These are phyloP conservation scores for Teunomyces kruisii DNA, from an alignment of 805 yeast species.

Conservation along the genomic window DNA sequence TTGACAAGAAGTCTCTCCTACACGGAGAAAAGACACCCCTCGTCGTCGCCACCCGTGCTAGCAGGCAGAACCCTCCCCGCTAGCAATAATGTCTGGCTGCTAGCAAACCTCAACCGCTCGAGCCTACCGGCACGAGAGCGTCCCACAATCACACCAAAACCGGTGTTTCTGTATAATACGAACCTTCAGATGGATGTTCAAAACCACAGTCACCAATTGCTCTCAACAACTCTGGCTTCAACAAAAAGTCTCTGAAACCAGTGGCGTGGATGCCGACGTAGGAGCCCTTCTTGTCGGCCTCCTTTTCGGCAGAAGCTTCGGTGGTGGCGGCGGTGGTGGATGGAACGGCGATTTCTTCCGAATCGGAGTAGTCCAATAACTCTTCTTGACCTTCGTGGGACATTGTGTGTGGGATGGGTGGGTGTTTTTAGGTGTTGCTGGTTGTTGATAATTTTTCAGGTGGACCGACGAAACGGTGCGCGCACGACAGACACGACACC, in stretches of 20 bases:
- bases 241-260: constrained; percentile 94
- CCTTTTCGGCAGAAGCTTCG: constrained; percentile 53
- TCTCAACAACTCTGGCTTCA: constrained; percentile 94
- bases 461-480: constrained; percentile 1
- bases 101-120: neutral
- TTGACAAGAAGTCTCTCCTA: no score
- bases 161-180: constrained; percentile 38
- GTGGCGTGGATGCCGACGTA: constrained; percentile 98
- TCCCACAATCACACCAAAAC: neutral
- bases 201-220: constrained; percentile 99
- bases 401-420: constrained; percentile 40
- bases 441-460: constrained; percentile 5
- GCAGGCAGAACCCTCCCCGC: no score
- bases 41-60: no score
- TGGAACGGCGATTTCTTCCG: constrained; percentile 86
- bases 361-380: constrained; percentile 96
- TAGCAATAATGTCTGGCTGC: no score
- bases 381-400: constrained; percentile 99
- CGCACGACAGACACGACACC: neutral
- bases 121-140: neutral
- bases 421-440: neutral
- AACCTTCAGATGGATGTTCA: constrained; percentile 99
- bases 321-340: constrained; percentile 39
- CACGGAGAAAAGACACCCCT: no score
- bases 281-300: constrained; percentile 88